Percentiles rank a stretch among this genome's conserved stretches.
Evolutionary conservation across 1,284 basidiomycete species (phyloP).

Genomic region (Fomes fomentarius): DNA sequence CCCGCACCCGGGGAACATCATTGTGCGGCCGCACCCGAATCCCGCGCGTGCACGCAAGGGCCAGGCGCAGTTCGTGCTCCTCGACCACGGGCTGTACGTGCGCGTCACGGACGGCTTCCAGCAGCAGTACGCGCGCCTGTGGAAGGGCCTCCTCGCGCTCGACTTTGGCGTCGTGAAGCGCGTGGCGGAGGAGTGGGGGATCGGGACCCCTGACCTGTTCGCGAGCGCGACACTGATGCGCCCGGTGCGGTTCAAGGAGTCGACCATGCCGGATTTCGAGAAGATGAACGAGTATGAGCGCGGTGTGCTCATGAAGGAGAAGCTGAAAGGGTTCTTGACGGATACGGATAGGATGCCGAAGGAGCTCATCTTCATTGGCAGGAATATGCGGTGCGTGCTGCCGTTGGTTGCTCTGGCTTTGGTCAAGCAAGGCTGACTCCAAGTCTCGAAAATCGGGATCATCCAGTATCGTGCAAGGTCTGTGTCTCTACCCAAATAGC

Average conservation of each 20-base stretch:
- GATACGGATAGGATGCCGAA: constrained; percentile 75
- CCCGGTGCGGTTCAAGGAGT: constrained; percentile 48
- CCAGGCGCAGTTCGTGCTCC: constrained; percentile 71
- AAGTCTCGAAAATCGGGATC: background rate
- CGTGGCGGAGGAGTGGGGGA: constrained; percentile 77
- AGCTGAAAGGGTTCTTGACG: constrained; percentile 58
- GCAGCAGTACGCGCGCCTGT: constrained; percentile 76
- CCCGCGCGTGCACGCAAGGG: constrained; percentile 50
- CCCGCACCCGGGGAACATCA: constrained; percentile 80
- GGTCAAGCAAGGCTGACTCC: background rate
- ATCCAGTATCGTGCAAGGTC: constrained; percentile 64
- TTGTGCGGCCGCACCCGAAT: constrained; percentile 75
- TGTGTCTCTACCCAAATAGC: background rate
- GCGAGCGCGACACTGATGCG: constrained; percentile 73
- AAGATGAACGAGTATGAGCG: constrained; percentile 58
- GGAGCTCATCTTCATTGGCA: constrained; percentile 80
- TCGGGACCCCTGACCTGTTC: constrained; percentile 78
- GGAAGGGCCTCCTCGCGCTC: constrained; percentile 76
- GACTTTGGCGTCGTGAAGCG: constrained; percentile 52
- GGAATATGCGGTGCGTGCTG: constrained; percentile 81
- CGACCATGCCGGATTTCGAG: constrained; percentile 36
- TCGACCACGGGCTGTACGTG: constrained; percentile 91
- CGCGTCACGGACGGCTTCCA: constrained; percentile 65
- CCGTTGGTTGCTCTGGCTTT: constrained; percentile 16
- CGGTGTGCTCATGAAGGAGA: constrained; percentile 67